Conservation (phyloP, 257 asterid genomes). For the Solanum chilense region DNA sequence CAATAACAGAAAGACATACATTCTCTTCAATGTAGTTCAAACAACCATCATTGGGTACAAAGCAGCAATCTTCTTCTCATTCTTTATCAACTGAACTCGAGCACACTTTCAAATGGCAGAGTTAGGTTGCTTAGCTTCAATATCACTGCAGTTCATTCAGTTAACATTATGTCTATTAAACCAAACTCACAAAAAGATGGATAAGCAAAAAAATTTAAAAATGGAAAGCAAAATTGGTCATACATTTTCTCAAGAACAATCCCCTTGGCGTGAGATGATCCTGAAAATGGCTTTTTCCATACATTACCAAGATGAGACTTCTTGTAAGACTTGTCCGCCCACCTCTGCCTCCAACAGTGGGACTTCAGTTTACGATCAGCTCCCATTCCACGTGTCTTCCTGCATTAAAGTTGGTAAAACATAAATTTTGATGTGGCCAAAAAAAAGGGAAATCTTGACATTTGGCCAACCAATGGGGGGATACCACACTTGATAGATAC, state of each 20-base stretch:
- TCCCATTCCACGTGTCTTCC: slow-evolving; percentile 5
- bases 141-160: not conserved
- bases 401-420: not conserved
- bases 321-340: slow-evolving; percentile 2
- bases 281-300: slow-evolving; percentile 6
- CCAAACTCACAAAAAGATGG: not conserved
- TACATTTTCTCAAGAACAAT: slow-evolving; percentile 5
- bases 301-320: slow-evolving; percentile 6
- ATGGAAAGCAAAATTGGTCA: not conserved
- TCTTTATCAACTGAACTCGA: slow-evolving; percentile 3
- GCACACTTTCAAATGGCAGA: slow-evolving; percentile 7
- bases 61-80: slow-evolving; percentile 1
- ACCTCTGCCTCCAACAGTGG: slow-evolving; percentile 2
- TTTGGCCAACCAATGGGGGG: not conserved
- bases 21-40: slow-evolving; percentile 5
- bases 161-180: not conserved
- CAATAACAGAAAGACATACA: not conserved
- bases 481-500: not conserved
- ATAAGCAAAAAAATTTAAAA: not conserved
- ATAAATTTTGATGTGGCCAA: not conserved
- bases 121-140: slow-evolving; percentile 6
- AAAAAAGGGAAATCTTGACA: not conserved
- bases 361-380: slow-evolving; percentile 2
- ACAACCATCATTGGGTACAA: slow-evolving; percentile 1
- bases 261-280: slow-evolving; percentile 6